Base-by-base conservation (phyloP, 176 grass and related monocot genomes). In the Echinochloa phyllopogon region DNA sequence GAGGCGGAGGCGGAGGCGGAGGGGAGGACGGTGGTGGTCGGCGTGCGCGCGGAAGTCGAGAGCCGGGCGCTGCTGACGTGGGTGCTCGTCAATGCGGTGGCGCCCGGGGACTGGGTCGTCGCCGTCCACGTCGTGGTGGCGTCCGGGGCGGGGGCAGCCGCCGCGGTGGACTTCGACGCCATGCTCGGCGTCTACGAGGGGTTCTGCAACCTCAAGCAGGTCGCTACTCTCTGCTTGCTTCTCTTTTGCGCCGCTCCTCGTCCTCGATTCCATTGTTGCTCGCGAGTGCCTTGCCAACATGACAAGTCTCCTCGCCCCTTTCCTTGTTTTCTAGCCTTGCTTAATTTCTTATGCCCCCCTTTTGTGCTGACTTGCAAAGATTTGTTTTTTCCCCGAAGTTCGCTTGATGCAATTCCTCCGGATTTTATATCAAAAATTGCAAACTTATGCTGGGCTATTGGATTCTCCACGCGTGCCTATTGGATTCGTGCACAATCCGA, bases 161-260 rank as follows among this genome's bases (percentile, higher is more conserved):
- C 87, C 0, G 88, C 89, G 2, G 86, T 88, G 15, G 88, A 92
- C 60, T 89, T 99, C 81, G 88, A 96, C 74, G 76, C 81, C 90
- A 96, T 99, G 97, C 90, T 96, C 42, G 88, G 70, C 58, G 97
- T 94, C 56, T 99, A 99, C 71, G 88, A 94, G 60, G 97, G 90
- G 0, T 96, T 99, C 84, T 99, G 97, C 90, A 92, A 91, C 48
- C 94, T 99, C 80, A 96, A 99, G 87, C 97, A 96, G 96, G 96
- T 98, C 50, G 6, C 0, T 47, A 5, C 70, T 86, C 69, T 33
- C 24, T 45, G 40, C 18, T 25, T 37, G 58, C 17, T 18, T 50
- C 15, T 53, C 50, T 64, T 25, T 61, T 68, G 59, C 62, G 8
- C 10, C 6, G 36, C 41, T 37, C 10, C 0, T 24, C 15, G 8